phyloP scores from a whole-genome alignment of 352 stramenopile genomes.

The Phytophthora citricola region DNA sequence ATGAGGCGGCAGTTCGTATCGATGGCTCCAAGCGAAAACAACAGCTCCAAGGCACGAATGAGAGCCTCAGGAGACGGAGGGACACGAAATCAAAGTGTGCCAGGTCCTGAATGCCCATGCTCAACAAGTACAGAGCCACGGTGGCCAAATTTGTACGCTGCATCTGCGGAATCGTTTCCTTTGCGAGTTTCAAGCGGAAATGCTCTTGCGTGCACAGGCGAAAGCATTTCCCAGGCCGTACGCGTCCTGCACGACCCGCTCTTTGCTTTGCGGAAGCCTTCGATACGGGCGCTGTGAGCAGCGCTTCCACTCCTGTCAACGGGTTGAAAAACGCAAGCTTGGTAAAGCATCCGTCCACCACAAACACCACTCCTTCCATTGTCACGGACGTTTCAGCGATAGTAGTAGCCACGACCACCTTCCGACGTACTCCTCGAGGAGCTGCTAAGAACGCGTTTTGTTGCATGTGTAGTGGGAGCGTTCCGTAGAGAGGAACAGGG shows the following conservation, averaged over 20 bases:
- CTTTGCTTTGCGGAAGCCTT: slow-evolving; percentile 97
- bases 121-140: slow-evolving; percentile 77
- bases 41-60: slow-evolving; percentile 70
- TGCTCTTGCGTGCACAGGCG: slow-evolving; percentile 70
- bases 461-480: slow-evolving; percentile 93
- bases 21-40: slow-evolving; percentile 78
- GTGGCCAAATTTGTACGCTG: slow-evolving; percentile 80
- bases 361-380: slow-evolving; percentile 95
- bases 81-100: slow-evolving; percentile 88
- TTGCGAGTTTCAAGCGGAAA: slow-evolving; percentile 52
- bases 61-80: slow-evolving; percentile 71
- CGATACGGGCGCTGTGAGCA: slow-evolving; percentile 95
- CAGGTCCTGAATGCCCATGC: slow-evolving; percentile 88
- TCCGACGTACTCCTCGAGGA: slow-evolving; percentile 68
- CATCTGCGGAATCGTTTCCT: slow-evolving; percentile 84
- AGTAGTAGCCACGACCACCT: slow-evolving; percentile 91
- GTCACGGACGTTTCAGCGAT: slow-evolving; percentile 98
- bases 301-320: slow-evolving; percentile 76
- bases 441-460: slow-evolving; percentile 90
- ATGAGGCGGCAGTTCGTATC: slow-evolving; percentile 61
- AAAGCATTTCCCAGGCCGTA: slow-evolving; percentile 82
- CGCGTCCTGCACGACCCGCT: slow-evolving; percentile 93
- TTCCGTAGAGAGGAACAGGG: slow-evolving; percentile 91
- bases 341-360: slow-evolving; percentile 79
- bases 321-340: slow-evolving; percentile 90